Percentiles rank a stretch among this genome's conserved stretches.
Evolutionary conservation across 2,329 filamentous ascomycete species (phyloP).

Genomic region (Elsinoe australis): DNA sequence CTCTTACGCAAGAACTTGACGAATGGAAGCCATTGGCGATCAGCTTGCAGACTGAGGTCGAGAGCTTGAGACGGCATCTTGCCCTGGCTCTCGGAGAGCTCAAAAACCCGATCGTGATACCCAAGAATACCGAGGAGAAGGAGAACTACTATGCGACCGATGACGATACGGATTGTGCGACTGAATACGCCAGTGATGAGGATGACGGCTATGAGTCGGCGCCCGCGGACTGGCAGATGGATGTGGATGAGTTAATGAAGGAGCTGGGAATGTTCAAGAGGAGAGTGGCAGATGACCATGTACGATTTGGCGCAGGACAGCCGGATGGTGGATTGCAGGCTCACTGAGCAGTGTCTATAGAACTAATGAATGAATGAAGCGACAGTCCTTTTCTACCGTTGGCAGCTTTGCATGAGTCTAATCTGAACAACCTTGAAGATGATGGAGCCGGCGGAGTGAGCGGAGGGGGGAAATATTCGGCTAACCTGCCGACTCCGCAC

Average conservation of each 20-base stretch:
- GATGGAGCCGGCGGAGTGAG: too few species aligned
- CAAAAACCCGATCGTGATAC: slow-evolving; percentile 78
- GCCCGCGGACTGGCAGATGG: slow-evolving; percentile 54
- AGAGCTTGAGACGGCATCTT: slow-evolving; percentile 77
- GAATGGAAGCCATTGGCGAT: slow-evolving; percentile 43
- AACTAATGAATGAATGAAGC: slow-evolving; percentile 12
- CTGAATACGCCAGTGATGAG: slow-evolving; percentile 39
- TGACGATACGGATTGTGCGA: slow-evolving; percentile 50
- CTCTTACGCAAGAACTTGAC: slow-evolving; percentile 52
- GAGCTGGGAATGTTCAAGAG: slow-evolving; percentile 73
- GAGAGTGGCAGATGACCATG: slow-evolving; percentile 78
- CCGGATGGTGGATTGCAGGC: background rate
- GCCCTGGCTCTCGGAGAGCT: slow-evolving; percentile 77
- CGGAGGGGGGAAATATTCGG: background rate
- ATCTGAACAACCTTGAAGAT: too few species aligned
- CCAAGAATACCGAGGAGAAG: slow-evolving; percentile 31
- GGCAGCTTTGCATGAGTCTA: too few species aligned
- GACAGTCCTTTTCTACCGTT: background rate
- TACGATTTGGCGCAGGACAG: slow-evolving; percentile 43
- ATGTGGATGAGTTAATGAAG: slow-evolving; percentile 74
- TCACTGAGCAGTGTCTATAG: background rate
- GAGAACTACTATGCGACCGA: slow-evolving; percentile 47
- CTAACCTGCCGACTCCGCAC: background rate
- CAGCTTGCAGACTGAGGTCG: slow-evolving; percentile 64
- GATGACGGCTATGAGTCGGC: slow-evolving; percentile 40